A percentile compares a stretch with the other conserved stretches of the same genome.
Evolutionary conservation across 148 eudicot genomes (phyloP).

Genomic region (Rhododendron vialii): DNA sequence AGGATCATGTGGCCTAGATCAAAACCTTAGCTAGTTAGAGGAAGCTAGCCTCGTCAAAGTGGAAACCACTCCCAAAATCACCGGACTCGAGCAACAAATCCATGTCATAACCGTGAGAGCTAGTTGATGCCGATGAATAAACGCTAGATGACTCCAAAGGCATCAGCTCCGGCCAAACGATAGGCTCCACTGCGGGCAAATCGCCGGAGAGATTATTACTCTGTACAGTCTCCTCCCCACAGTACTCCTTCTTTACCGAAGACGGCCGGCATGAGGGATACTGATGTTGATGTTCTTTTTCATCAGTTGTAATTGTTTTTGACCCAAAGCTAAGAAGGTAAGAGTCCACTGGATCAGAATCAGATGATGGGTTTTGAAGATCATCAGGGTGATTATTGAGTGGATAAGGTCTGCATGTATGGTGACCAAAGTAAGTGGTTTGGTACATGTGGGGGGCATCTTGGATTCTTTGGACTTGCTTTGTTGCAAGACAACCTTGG

Average conservation of each 20-base stretch:
- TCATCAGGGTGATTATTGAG: not conserved
- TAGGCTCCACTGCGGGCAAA: not conserved
- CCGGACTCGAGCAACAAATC: not conserved
- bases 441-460: slow-evolving; percentile 20
- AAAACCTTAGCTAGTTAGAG: not conserved
- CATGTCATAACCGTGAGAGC: slow-evolving; percentile 6
- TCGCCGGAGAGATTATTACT: not conserved
- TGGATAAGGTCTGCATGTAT: slow-evolving; percentile 25
- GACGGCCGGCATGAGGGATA: not conserved
- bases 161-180: slow-evolving; percentile 14
- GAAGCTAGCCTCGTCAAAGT: not conserved
- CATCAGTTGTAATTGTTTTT: not conserved
- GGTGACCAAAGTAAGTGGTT: slow-evolving; percentile 37
- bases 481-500: slow-evolving; percentile 37
- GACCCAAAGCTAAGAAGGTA: slow-evolving; percentile 4
- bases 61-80: slow-evolving; percentile 12
- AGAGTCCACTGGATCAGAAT: slow-evolving; percentile 4
- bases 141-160: not conserved
- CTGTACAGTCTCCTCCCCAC: slow-evolving; percentile 5
- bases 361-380: not conserved
- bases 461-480: slow-evolving; percentile 37
- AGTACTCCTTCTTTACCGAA: not conserved
- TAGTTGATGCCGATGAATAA: slow-evolving; percentile 4
- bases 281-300: not conserved
- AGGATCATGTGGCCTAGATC: not conserved